Conservation (phyloP, 83 land plant genomes). For the Thuja plicata region DNA sequence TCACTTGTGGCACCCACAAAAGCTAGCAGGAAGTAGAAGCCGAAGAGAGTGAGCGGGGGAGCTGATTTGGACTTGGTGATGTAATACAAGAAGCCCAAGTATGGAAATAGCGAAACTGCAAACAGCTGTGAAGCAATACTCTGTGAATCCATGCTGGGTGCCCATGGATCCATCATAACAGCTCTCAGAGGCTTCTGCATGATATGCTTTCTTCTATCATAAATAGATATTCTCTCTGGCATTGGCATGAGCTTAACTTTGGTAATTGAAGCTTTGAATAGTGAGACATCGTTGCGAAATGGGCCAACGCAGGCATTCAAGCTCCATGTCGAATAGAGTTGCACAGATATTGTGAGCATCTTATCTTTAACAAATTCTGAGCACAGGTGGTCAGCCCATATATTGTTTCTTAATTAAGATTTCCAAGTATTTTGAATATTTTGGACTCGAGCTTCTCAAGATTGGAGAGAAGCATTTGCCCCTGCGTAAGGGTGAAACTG, state of each 20-base stretch:
- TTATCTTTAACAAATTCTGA: background rate
- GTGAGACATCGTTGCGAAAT: background rate
- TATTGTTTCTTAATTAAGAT: background rate
- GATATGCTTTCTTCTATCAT: background rate
- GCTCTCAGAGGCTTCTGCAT: slow-evolving; percentile 4
- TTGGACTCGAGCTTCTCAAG: too few species aligned
- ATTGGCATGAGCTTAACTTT: background rate
- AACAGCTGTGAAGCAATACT: slow-evolving; percentile 92
- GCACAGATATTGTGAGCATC: background rate
- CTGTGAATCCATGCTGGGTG: slow-evolving; percentile 79
- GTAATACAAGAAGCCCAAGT: slow-evolving; percentile 91
- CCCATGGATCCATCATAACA: slow-evolving; percentile 95
- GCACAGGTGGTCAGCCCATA: background rate
- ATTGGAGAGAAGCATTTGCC: too few species aligned
- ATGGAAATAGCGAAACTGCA: slow-evolving; percentile 89
- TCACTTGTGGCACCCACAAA: slow-evolving; percentile 97
- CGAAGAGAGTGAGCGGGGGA: slow-evolving; percentile 95
- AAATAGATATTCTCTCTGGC: background rate
- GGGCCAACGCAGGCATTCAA: background rate
- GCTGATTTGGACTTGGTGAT: slow-evolving; percentile 91
- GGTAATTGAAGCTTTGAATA: background rate
- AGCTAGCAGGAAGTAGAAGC: slow-evolving; percentile 96
- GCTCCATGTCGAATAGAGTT: background rate
- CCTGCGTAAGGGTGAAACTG: too few species aligned
- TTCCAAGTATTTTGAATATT: background rate